Evolutionary conservation across 441 rosid genomes (phyloP).

Genomic region (Adansonia rubrostipa): DNA sequence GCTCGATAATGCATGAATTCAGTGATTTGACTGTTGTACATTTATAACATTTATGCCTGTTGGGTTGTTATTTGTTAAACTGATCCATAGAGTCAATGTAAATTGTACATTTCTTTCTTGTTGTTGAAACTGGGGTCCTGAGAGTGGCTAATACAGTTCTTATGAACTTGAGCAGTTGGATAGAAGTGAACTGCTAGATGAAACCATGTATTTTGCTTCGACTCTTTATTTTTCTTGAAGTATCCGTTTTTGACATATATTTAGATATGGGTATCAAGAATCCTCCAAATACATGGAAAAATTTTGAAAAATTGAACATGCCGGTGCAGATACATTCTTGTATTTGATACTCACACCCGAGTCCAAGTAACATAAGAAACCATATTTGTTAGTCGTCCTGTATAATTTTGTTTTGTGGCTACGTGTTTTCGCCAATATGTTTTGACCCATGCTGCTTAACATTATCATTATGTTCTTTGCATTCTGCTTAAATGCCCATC

Average conservation of each 20-base stretch:
- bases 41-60: not conserved
- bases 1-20: constrained; percentile 11
- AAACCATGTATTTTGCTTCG: too few species aligned
- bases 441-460: not conserved
- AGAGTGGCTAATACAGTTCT: not conserved
- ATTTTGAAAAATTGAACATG: too few species aligned
- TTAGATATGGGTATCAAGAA: too few species aligned
- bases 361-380: not conserved
- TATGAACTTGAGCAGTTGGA: not conserved
- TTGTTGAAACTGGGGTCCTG: not conserved
- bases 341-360: too few species aligned
- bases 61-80: not conserved
- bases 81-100: not conserved
- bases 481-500: constrained; percentile 20
- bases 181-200: not conserved
- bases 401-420: not conserved
- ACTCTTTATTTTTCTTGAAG: too few species aligned
- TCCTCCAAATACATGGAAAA: too few species aligned
- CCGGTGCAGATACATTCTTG: too few species aligned
- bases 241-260: too few species aligned
- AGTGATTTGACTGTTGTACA: not conserved
- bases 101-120: not conserved
- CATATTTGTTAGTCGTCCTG: not conserved
- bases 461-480: not conserved
- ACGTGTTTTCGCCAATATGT: not conserved